Evolutionary conservation across 257 asterid genomes (phyloP).

Genomic region (Rubia yunnanensis): DNA sequence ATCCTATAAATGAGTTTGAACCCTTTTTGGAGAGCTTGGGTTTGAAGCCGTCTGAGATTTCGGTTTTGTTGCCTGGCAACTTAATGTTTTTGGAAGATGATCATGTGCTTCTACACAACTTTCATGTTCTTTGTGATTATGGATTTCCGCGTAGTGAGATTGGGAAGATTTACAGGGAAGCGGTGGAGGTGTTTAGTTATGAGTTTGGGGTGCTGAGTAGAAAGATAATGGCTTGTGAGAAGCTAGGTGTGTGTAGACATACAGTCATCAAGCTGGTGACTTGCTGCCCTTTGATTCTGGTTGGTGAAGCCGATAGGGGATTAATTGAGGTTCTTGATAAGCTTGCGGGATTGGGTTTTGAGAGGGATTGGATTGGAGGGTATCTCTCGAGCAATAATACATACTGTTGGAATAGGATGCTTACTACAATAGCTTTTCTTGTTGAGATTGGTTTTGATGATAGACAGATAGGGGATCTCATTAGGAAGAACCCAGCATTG

Average conservation of each 20-base stretch:
- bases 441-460: constrained; percentile 54
- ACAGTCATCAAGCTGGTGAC: constrained; percentile 52
- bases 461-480: constrained; percentile 31
- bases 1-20: constrained; percentile 87
- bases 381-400: constrained; percentile 37
- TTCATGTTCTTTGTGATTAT: constrained; percentile 53
- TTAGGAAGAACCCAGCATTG: constrained; percentile 42
- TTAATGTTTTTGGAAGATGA: constrained; percentile 61
- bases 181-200: constrained; percentile 38
- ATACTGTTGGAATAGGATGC: constrained; percentile 59
- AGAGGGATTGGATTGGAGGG: constrained; percentile 56
- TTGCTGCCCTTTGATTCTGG: constrained; percentile 60
- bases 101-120: constrained; percentile 53
- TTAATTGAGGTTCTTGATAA: constrained; percentile 44
- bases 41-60: constrained; percentile 39
- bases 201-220: constrained; percentile 33
- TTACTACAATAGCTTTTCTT: constrained; percentile 47
- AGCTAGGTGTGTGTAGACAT: constrained; percentile 51
- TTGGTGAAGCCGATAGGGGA: constrained; percentile 38
- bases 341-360: constrained; percentile 41
- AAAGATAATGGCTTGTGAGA: constrained; percentile 57
- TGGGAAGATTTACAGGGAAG: constrained; percentile 76
- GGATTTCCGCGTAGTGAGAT: constrained; percentile 69
- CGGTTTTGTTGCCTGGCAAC: constrained; percentile 52
- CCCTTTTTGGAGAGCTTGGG: constrained; percentile 92